A percentile compares a stretch with the other conserved stretches of the same genome.
phyloP scores from a whole-genome alignment of 129 eudicot genomes.

The Cynara cardunculus region DNA sequence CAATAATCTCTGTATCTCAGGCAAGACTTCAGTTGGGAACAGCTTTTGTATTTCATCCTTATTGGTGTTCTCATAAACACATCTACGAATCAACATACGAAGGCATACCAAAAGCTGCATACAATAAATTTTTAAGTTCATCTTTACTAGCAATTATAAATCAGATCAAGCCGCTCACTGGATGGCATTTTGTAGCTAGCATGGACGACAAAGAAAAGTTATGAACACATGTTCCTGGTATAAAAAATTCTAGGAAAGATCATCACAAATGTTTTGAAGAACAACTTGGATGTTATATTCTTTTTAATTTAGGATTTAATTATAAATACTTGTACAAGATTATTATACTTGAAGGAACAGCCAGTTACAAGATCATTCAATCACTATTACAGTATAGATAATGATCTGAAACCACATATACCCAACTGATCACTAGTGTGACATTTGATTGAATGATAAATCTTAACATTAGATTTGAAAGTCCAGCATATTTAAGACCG shows the following conservation, averaged over 20 bases:
- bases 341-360: neutral
- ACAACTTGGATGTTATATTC: neutral
- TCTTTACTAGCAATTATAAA: conserved; percentile 1
- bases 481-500: neutral
- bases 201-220: neutral
- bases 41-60: conserved; percentile 69
- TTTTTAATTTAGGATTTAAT: too few species aligned
- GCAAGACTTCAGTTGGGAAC: conserved; percentile 51
- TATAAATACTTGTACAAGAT: neutral
- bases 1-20: conserved; percentile 56
- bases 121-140: neutral
- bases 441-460: neutral
- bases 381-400: too few species aligned
- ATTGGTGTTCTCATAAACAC: conserved; percentile 56
- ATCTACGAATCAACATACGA: conserved; percentile 63
- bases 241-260: neutral
- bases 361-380: neutral
- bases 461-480: neutral
- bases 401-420: too few species aligned
- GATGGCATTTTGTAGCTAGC: neutral
- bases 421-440: neutral
- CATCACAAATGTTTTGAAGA: neutral
- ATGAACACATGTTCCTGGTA: neutral
- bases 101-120: conserved; percentile 86
- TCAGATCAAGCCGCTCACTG: neutral